Evolutionary conservation across 2,329 filamentous ascomycete species (phyloP).

Genomic region (Nemania bipapillata): DNA sequence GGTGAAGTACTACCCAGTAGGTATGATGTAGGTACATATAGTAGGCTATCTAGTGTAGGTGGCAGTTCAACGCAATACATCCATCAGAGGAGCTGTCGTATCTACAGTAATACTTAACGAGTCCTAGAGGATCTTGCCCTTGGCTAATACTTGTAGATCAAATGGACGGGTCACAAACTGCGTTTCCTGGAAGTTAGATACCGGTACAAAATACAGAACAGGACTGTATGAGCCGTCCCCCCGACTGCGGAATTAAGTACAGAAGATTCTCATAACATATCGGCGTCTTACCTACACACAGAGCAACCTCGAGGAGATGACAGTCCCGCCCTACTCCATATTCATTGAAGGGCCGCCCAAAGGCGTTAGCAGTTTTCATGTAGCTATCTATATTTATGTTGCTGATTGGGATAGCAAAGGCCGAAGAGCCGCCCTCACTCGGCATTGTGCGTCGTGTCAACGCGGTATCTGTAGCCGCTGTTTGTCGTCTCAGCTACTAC

Average conservation of each 20-base stretch:
- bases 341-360: background rate
- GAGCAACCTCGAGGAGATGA: no score
- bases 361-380: background rate
- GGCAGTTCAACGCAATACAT: background rate
- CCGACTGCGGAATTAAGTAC: background rate
- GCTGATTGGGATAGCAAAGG: slow-evolving; percentile 14
- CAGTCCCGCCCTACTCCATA: background rate
- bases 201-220: no score
- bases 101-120: background rate
- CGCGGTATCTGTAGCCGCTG: slow-evolving; percentile 34
- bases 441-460: slow-evolving; percentile 30
- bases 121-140: slow-evolving; percentile 7
- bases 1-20: no score
- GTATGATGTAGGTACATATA: no score
- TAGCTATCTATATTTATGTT: slow-evolving; percentile 11
- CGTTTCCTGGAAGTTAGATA: background rate
- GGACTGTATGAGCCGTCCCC: background rate
- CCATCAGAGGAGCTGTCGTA: background rate
- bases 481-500: slow-evolving; percentile 42
- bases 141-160: background rate
- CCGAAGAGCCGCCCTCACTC: slow-evolving; percentile 8
- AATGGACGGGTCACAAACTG: background rate
- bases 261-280: no score
- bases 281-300: no score
- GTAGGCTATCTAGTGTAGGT: no score